Percentiles rank a stretch among this genome's conserved stretches.
phyloP scores from a whole-genome alignment of 805 yeast species.

The Teunomyces barrocoloradensis region DNA sequence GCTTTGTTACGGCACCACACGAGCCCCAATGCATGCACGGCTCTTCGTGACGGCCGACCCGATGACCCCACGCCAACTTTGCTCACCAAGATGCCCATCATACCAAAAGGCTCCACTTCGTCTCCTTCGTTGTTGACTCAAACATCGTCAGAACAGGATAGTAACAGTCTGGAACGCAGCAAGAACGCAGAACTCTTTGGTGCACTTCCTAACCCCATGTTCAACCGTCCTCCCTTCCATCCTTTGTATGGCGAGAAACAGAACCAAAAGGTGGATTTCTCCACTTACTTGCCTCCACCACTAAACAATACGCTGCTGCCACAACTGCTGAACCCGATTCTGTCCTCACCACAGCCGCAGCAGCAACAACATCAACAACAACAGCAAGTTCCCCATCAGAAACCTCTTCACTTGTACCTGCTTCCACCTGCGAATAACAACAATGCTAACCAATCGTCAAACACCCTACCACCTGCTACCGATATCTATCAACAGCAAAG shows the following conservation, averaged over 20 bases:
- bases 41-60: background rate
- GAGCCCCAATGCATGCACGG: slow-evolving; percentile 34
- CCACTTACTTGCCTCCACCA: slow-evolving; percentile 7
- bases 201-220: background rate
- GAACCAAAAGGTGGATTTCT: background rate
- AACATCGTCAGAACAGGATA: slow-evolving; percentile 6
- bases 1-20: slow-evolving; percentile 70
- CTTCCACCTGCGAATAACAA: slow-evolving; percentile 1
- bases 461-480: slow-evolving; percentile 4
- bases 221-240: background rate
- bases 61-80: background rate
- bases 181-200: background rate
- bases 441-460: background rate
- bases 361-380: slow-evolving; percentile 14
- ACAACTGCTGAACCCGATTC: background rate
- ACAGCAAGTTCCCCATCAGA: slow-evolving; percentile 10
- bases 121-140: slow-evolving; percentile 3
- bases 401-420: slow-evolving; percentile 2
- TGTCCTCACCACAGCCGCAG: slow-evolving; percentile 6
- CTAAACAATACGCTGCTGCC: slow-evolving; percentile 4
- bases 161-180: slow-evolving; percentile 16
- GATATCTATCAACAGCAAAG: background rate
- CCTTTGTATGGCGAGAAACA: background rate
- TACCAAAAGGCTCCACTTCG: background rate
- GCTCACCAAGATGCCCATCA: background rate